Base-by-base conservation (phyloP, 2,329 filamentous ascomycete species). In the Pseudocercospora vitis region DNA sequence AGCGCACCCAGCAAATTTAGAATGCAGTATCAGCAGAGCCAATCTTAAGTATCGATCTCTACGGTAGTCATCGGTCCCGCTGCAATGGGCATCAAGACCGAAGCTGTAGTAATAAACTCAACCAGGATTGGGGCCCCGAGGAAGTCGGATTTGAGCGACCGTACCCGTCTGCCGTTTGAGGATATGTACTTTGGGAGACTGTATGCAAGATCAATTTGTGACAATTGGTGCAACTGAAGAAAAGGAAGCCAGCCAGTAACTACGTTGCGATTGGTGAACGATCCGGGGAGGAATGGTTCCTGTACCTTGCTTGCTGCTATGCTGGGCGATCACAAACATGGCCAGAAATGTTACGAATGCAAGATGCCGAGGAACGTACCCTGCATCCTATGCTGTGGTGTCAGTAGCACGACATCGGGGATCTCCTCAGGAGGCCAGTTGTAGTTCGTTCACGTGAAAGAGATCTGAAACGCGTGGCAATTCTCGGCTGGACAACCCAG, bases 61-160 rank as follows among this genome's bases (percentile, higher is more conserved):
- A 66, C 63, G 0, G 67, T 72, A 11, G 70, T 71, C 37, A 72
- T 63, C 18, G 71, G 60, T 1, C 71, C 70, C 0, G 69, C 62
- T 4, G 63, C 68, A 32, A 72, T 61, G 1, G 70, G 65, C 66
- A 71, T 70, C 21, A 63, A 57, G 7, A 68, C 37, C 1, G 65
- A 67, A 6, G 60, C 14, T 2, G 51, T 51, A 11, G 59, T 46
- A 16, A 53, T 50, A 26, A 45, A 29, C 18, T 59, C 55, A 19
- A 60, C 29, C 9, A 65, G 46, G 18, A 56, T 50, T 4, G 62
- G 59, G 26, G 26, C 33, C 8, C 16, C 14, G 19, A 48, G 26
- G 12, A 23, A 35, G n/a, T 35, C 48, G 29, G 21, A 40, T 26
- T 50, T 28, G 48, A 35, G 4, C 23, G n/a, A 12, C 14, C 9